phyloP scores from a whole-genome alignment of 2,329 filamentous ascomycete genomes.

The Paecilomyces dactylethromorphus region DNA sequence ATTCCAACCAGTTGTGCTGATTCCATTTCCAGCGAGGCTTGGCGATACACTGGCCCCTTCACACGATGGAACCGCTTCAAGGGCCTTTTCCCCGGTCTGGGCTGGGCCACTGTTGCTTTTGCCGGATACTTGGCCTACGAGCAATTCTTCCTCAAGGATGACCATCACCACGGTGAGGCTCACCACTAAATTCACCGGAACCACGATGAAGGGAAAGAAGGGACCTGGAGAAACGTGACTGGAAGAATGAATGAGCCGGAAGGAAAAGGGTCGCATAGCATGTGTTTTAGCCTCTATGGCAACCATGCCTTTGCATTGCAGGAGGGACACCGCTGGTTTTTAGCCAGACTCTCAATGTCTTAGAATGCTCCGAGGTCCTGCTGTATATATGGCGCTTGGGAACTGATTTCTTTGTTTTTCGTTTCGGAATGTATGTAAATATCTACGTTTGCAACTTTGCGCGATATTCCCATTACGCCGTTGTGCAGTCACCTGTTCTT shows the following conservation, averaged over 20 bases:
- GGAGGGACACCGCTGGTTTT: background rate
- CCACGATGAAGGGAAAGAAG: background rate
- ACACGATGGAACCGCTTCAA: slow-evolving; percentile 85
- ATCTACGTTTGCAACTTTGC: slow-evolving; percentile 3
- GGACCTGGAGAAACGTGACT: background rate
- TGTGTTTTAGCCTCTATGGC: background rate
- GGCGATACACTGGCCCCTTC: slow-evolving; percentile 89
- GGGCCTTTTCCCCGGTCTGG: slow-evolving; percentile 78
- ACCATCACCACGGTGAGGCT: slow-evolving; percentile 51
- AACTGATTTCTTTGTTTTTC: slow-evolving; percentile 1
- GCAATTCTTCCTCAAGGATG: slow-evolving; percentile 73
- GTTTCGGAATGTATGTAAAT: slow-evolving; percentile 10
- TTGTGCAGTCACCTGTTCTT: background rate
- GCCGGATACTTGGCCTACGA: slow-evolving; percentile 84
- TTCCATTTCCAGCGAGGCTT: slow-evolving; percentile 65
- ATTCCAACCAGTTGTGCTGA: slow-evolving; percentile 8
- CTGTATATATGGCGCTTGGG: slow-evolving; percentile 11
- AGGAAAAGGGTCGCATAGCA: background rate
- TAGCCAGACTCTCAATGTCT: background rate
- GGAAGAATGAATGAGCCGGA: slow-evolving; percentile 1
- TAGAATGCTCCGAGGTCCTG: slow-evolving; percentile 1
- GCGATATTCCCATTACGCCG: background rate
- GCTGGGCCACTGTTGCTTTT: slow-evolving; percentile 88
- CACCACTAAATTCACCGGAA: slow-evolving; percentile 47
- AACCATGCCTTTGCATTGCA: background rate